phyloP scores from a whole-genome alignment of 2,329 filamentous ascomycete genomes.

The Sporothrix curviconia region DNA sequence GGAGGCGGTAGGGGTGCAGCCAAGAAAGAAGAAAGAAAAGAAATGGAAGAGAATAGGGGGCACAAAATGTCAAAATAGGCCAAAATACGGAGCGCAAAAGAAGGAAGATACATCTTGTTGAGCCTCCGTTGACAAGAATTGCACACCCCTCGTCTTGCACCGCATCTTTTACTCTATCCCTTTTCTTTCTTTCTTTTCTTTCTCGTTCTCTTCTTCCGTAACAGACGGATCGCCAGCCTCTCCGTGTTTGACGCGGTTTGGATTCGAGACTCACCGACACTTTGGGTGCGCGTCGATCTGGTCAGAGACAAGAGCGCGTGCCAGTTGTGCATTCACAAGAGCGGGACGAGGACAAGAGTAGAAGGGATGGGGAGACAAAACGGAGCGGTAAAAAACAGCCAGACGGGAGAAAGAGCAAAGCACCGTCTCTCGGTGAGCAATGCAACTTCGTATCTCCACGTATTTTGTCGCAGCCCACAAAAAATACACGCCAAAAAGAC shows the following conservation, averaged over 20 bases:
- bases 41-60: neutral
- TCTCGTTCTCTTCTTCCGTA: neutral
- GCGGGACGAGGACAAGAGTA: neutral
- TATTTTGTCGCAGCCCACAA: neutral
- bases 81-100: neutral
- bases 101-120: slow-evolving; percentile 1
- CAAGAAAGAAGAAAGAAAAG: neutral
- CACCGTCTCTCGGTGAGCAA: neutral
- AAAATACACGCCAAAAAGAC: no score
- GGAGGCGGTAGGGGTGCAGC: neutral
- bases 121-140: neutral
- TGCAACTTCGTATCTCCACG: no score
- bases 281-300: slow-evolving; percentile 9
- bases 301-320: slow-evolving; percentile 2
- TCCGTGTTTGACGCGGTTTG: neutral
- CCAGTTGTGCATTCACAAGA: neutral
- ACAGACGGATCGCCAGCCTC: neutral
- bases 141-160: neutral
- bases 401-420: neutral
- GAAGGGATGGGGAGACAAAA: neutral
- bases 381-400: neutral
- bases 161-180: neutral
- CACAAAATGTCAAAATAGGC: neutral
- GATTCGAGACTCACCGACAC: slow-evolving; percentile 6
- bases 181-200: neutral